Evolutionary conservation across 805 yeast genomes (phyloP).

Genomic region (Starmerella apis): DNA sequence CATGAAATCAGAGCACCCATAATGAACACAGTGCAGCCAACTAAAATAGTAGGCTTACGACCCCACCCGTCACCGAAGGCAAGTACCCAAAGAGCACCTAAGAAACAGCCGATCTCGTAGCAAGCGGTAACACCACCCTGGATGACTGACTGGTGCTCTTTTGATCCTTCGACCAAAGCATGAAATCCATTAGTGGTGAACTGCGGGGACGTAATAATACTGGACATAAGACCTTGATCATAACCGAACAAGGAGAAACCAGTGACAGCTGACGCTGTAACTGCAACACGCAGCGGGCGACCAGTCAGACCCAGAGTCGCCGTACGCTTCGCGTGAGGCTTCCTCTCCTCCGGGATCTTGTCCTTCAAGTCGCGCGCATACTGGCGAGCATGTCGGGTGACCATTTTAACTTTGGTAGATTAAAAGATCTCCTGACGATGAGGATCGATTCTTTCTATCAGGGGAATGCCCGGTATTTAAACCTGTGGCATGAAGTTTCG

Average conservation of each 20-base stretch:
- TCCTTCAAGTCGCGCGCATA: conserved; percentile 18
- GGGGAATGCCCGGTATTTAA: conserved; percentile 12
- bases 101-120: conserved; percentile 66
- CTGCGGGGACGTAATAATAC: conserved; percentile 43
- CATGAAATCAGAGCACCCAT: conserved; percentile 52
- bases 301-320: conserved; percentile 51
- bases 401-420: conserved; percentile 11
- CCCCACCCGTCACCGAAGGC: conserved; percentile 53
- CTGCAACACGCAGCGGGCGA: conserved; percentile 38
- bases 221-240: conserved; percentile 30
- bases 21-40: conserved; percentile 48
- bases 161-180: conserved; percentile 10
- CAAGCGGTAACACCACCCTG: conserved; percentile 52
- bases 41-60: conserved; percentile 51
- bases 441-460: neutral
- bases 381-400: conserved; percentile 16
- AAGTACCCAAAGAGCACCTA: conserved; percentile 57
- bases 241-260: conserved; percentile 44
- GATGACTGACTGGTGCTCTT: conserved; percentile 43
- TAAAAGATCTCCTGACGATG: neutral
- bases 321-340: conserved; percentile 30
- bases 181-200: conserved; percentile 46
- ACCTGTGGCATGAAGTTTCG: neutral
- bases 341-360: conserved; percentile 18
- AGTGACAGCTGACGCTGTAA: conserved; percentile 50